A percentile compares a stretch with the other conserved stretches of the same genome.
These are phyloP conservation scores for Lachnellula subtilissima DNA, from an alignment of 2,329 filamentous ascomycete genomes.

Conservation along the genomic window DNA sequence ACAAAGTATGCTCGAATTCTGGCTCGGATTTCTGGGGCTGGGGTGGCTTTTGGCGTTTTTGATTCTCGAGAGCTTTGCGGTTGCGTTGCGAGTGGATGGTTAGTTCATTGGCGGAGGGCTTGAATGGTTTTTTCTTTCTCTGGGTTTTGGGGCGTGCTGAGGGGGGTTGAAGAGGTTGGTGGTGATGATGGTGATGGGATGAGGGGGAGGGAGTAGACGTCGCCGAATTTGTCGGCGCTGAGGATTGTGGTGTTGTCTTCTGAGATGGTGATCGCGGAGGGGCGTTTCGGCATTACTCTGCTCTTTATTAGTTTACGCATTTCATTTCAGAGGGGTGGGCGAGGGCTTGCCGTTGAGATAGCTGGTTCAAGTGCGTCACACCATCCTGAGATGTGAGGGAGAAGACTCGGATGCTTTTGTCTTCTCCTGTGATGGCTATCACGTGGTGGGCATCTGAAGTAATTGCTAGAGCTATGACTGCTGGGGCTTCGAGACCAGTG, in stretches of 20 bases:
- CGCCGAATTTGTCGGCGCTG: slow-evolving; percentile 91
- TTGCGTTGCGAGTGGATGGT: slow-evolving; percentile 64
- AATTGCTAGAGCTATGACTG: slow-evolving; percentile 63
- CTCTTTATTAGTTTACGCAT: slow-evolving; percentile 3
- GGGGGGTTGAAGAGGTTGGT: slow-evolving; percentile 5
- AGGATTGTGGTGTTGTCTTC: slow-evolving; percentile 69
- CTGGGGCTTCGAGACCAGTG: slow-evolving; percentile 47
- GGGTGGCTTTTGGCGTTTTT: slow-evolving; percentile 42
- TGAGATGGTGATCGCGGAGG: slow-evolving; percentile 69
- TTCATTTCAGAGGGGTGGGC: background rate
- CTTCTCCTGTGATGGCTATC: slow-evolving; percentile 78
- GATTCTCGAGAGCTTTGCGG: slow-evolving; percentile 54
- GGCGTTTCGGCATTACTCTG: slow-evolving; percentile 80
- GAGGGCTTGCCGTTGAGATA: slow-evolving; percentile 63
- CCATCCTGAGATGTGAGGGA: slow-evolving; percentile 52
- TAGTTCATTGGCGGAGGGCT: slow-evolving; percentile 51
- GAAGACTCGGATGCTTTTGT: slow-evolving; percentile 87
- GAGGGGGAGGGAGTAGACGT: slow-evolving; percentile 85
- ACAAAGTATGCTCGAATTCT: slow-evolving; percentile 67
- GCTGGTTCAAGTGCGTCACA: slow-evolving; percentile 46
- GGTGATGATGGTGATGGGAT: slow-evolving; percentile 33
- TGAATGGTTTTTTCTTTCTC: slow-evolving; percentile 32
- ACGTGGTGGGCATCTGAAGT: slow-evolving; percentile 63
- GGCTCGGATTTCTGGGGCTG: slow-evolving; percentile 32
- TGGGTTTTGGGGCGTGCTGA: slow-evolving; percentile 14